These are phyloP conservation scores for Suillus subluteus DNA, from an alignment of 768 basidiomycete genomes.

Conservation along the genomic window DNA sequence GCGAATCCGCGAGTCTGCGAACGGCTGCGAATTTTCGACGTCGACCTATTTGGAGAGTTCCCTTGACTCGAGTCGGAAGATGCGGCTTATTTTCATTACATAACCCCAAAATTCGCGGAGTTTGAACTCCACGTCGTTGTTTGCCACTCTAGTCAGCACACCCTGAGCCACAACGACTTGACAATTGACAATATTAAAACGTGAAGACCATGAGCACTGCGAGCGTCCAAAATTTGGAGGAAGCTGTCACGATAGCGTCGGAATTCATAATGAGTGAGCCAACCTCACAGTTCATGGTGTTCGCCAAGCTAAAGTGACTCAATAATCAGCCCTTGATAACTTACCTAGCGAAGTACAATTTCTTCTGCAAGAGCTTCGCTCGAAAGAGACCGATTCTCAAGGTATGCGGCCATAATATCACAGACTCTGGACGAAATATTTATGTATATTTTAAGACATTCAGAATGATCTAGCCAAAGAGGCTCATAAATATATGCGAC, in stretches of 20 bases:
- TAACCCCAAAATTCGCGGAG: not conserved
- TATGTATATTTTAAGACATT: conserved; percentile 37
- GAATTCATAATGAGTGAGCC: conserved; percentile 52
- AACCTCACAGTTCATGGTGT: not conserved
- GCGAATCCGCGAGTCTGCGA: no score
- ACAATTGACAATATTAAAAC: not conserved
- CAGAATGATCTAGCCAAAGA: conserved; percentile 49
- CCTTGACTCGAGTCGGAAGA: not conserved
- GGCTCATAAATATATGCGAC: conserved; percentile 46
- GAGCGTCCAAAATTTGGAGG: conserved; percentile 45
- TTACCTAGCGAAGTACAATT: conserved; percentile 51
- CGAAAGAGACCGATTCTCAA: conserved; percentile 47
- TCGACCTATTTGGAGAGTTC: not conserved
- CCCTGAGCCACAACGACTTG: not conserved
- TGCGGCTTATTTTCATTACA: not conserved
- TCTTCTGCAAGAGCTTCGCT: conserved; percentile 50
- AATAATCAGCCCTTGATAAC: conserved; percentile 50
- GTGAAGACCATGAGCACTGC: conserved; percentile 33
- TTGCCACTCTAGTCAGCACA: not conserved
- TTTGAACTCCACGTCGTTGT: not conserved
- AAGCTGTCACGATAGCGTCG: conserved; percentile 51
- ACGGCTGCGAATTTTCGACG: not conserved
- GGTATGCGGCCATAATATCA: conserved; percentile 29
- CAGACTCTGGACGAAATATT: not conserved
- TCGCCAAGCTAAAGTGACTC: not conserved